Evolutionary conservation across 1,284 basidiomycete genomes (phyloP), one percentile per base, ranked within the genome.

Genomic region (Marasmius tenuissimus): DNA sequence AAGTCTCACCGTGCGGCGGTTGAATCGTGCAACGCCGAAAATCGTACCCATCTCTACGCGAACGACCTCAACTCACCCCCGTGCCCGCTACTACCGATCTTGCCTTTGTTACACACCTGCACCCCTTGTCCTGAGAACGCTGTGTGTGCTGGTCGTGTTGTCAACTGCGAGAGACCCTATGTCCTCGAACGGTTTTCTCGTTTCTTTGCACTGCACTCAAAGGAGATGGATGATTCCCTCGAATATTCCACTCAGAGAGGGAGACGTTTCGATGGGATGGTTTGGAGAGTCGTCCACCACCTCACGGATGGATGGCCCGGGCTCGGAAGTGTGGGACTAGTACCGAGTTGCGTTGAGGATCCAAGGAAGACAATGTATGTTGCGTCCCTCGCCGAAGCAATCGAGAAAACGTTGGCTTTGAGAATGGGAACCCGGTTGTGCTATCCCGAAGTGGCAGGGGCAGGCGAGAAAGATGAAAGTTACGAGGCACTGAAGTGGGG

Each of bases 91-190:
- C 76, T 81, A 34, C 78, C 84, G 7, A 66, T 90, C 35, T 58
- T 87, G 42, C 85, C 86, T 18, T 67, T 89, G 39, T 83, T 94
- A 0, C 80, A 85, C 37, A 70, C 81, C n/a, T 98, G 96, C 75
- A 88, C 91, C 2, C 85, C 88, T 14, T 98, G 96, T 72, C 96
- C 96, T 11, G 80, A 84, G 55, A 91, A 95, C 73, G 96, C 88
- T 2, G 78, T 78, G 18, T 98, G 96, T 75, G 79, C 78, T 12
- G 87, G 85, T 38, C 74, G 84, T 64, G 81, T 82, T 55, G 78
- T 92, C 53, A 78, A 79, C 1, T 98, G 96, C 75, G 87, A 88
- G 55, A 82, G 80, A 37, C 92, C 93, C 34, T 94, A 89, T 72
- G 76, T 96, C 65, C 78, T 92, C 45, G 84, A 81, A 58, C 81